Conservation (phyloP, 1,284 basidiomycete genomes). For the Stygiomarasmius scandens region DNA sequence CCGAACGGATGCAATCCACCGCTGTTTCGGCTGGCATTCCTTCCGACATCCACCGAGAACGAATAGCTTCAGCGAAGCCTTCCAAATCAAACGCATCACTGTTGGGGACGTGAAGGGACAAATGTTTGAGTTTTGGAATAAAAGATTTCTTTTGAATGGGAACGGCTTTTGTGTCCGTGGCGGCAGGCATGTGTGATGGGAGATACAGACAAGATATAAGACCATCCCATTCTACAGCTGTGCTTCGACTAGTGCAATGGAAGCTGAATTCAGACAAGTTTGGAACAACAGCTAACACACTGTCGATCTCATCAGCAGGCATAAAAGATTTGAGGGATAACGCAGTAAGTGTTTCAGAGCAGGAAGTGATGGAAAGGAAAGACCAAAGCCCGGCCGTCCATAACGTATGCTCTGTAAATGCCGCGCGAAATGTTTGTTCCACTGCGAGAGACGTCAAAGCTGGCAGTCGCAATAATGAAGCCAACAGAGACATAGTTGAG, state of each 20-base stretch:
- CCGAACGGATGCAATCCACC: not conserved
- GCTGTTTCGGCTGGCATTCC: not conserved
- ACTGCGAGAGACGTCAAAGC: not conserved
- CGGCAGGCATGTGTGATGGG: not conserved
- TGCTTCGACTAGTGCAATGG: not conserved
- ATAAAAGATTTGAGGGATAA: not conserved
- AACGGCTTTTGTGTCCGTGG: no score
- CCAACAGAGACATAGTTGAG: not conserved
- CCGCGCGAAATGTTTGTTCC: not conserved
- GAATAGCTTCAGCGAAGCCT: not conserved
- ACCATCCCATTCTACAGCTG: not conserved
- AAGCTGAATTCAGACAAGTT: not conserved
- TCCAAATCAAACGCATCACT: not conserved
- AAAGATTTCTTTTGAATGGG: not conserved
- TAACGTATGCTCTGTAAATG: not conserved
- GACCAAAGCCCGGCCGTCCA: not conserved
- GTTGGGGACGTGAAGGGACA: not conserved
- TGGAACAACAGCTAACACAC: not conserved
- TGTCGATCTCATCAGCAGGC: not conserved
- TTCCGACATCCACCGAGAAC: not conserved
- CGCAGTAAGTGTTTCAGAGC: not conserved
- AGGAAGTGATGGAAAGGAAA: not conserved
- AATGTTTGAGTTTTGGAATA: not conserved
- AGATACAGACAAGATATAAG: not conserved
- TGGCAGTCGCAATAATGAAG: not conserved